Evolutionary conservation across 305 asterid species (phyloP).

Genomic region (Petunia hybrid): DNA sequence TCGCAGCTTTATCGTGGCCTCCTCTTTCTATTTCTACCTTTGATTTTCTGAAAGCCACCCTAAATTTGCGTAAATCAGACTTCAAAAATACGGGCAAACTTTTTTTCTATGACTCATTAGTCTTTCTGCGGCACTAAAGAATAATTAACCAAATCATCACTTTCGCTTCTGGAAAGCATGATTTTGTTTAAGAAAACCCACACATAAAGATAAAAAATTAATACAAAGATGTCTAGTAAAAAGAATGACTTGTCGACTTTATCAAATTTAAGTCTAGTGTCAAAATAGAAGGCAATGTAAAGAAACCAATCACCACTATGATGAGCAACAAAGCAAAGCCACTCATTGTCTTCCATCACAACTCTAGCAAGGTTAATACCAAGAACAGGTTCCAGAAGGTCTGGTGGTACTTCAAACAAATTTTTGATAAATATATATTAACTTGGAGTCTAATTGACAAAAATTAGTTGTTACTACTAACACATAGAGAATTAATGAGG

Average conservation of each 20-base stretch:
- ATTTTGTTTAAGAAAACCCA: neutral
- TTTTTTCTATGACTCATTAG: too few relatives aligned
- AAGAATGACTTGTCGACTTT: slow-evolving; percentile 51
- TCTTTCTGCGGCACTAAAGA: too few relatives aligned
- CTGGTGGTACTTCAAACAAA: slow-evolving; percentile 49
- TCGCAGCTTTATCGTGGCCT: too few relatives aligned
- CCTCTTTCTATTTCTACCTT: too few relatives aligned
- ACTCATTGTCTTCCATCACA: slow-evolving; percentile 59
- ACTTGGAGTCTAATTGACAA: too few relatives aligned
- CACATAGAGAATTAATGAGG: too few relatives aligned
- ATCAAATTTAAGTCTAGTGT: slow-evolving; percentile 53
- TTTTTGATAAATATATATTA: too few relatives aligned
- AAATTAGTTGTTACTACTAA: too few relatives aligned
- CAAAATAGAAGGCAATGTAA: slow-evolving; percentile 53
- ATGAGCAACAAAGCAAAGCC: slow-evolving; percentile 56
- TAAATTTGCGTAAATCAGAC: too few relatives aligned
- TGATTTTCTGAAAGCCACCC: too few relatives aligned
- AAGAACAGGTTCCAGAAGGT: slow-evolving; percentile 57
- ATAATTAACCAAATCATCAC: slow-evolving; percentile 4
- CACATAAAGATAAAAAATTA: neutral
- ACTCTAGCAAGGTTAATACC: slow-evolving; percentile 64
- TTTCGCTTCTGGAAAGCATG: neutral
- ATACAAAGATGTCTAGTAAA: neutral
- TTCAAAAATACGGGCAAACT: too few relatives aligned
- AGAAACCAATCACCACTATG: slow-evolving; percentile 62